A percentile compares a stretch with the other conserved stretches of the same genome.
phyloP scores from a whole-genome alignment of 2,329 filamentous ascomycete species.

The Sarocladium strictum region DNA sequence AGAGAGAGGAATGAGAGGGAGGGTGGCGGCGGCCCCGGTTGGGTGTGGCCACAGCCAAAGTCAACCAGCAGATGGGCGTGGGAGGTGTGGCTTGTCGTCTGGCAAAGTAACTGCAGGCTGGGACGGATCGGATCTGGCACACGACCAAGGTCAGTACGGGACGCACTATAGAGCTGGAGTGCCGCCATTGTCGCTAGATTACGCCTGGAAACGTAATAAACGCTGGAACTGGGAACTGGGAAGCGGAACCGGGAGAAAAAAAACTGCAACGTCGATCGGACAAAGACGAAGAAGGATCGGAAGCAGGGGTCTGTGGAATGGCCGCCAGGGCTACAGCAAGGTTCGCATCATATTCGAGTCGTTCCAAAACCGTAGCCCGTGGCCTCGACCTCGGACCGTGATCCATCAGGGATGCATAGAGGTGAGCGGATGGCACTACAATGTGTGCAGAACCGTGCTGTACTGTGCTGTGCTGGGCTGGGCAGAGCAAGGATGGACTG shows the following conservation, averaged over 20 bases:
- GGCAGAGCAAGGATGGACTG: background rate
- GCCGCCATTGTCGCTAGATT: background rate
- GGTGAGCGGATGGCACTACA: background rate
- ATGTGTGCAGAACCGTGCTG: background rate
- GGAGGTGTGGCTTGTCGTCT: background rate
- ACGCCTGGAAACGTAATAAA: background rate
- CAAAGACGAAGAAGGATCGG: slow-evolving; percentile 1
- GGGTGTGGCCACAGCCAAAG: slow-evolving; percentile 1
- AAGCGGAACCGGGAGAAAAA: background rate
- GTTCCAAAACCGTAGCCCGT: background rate
- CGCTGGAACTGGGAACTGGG: slow-evolving; percentile 1
- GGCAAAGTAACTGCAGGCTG: background rate
- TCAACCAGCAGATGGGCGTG: background rate
- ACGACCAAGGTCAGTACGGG: background rate
- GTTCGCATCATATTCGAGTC: background rate
- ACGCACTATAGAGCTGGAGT: no score
- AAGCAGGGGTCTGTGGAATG: background rate
- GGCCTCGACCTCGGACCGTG: slow-evolving; percentile 4
- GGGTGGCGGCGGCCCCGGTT: background rate
- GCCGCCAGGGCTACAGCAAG: background rate
- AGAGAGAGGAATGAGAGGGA: background rate
- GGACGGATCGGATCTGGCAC: slow-evolving; percentile 4
- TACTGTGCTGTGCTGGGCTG: background rate
- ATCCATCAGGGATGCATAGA: background rate
- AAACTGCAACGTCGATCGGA: slow-evolving; percentile 3